A percentile compares a stretch with the other conserved stretches of the same genome.
These are phyloP conservation scores for Ulota crispa DNA, from an alignment of 225 moss, liverwort and hornwort genomes.

Conservation along the genomic window DNA sequence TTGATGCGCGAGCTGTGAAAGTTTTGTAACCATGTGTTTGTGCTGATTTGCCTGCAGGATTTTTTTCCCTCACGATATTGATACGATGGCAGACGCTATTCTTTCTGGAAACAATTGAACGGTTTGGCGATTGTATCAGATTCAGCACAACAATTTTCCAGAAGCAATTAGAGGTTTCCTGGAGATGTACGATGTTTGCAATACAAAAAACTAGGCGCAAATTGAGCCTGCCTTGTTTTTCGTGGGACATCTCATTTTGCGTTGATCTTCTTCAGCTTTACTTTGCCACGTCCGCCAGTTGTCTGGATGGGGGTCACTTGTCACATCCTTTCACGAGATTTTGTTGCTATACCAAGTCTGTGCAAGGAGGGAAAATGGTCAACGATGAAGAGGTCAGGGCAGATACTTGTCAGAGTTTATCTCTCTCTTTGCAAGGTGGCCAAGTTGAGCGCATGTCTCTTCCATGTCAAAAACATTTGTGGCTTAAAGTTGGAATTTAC, in stretches of 20 bases:
- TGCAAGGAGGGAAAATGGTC: background rate
- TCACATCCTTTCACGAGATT: background rate
- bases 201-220: background rate
- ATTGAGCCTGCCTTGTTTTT: background rate
- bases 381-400: background rate
- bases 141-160: background rate
- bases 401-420: background rate
- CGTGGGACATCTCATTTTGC: background rate
- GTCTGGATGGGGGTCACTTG: background rate
- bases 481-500: background rate
- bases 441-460: background rate
- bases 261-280: background rate
- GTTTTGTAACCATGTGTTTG: constrained; percentile 10
- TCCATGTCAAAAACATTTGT: background rate
- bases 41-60: constrained; percentile 49
- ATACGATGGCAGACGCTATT: constrained; percentile 70
- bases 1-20: background rate
- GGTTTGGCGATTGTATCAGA: background rate
- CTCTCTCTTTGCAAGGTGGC: background rate
- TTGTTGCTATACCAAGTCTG: background rate
- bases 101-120: constrained; percentile 40
- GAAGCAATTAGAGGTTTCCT: constrained; percentile 2
- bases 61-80: constrained; percentile 92
- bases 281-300: background rate
- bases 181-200: constrained; percentile 2